These are phyloP conservation scores for Telfairia occidentalis DNA, from an alignment of 331 rosid genomes.

Conservation along the genomic window DNA sequence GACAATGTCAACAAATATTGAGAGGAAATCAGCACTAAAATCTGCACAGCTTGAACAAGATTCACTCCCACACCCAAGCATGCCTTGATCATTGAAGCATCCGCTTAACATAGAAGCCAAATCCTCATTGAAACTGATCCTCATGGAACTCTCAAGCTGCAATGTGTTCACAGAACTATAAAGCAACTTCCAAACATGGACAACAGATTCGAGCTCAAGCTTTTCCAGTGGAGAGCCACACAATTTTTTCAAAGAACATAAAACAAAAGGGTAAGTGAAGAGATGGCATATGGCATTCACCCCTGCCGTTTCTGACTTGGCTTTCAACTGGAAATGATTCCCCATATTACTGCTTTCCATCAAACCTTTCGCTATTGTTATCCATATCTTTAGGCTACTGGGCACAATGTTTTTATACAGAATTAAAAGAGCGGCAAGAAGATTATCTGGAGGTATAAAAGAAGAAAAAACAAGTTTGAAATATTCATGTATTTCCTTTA, in stretches of 20 bases:
- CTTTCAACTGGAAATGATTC: constrained; percentile 26
- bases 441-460: constrained; percentile 39
- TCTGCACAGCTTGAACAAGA: constrained; percentile 24
- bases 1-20: constrained; percentile 45
- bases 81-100: constrained; percentile 38
- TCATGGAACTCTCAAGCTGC: constrained; percentile 26
- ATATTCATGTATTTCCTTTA: constrained; percentile 31
- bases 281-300: constrained; percentile 34
- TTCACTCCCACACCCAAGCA: constrained; percentile 21
- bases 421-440: constrained; percentile 31
- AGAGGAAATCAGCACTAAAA: constrained; percentile 26
- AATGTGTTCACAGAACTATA: constrained; percentile 37
- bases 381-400: constrained; percentile 52
- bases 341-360: constrained; percentile 28
- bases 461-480: constrained; percentile 45
- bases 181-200: constrained; percentile 62
- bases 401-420: constrained; percentile 37
- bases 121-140: constrained; percentile 38
- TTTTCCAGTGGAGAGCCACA: constrained; percentile 22
- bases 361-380: constrained; percentile 44
- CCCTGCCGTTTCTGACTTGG: constrained; percentile 27
- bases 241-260: constrained; percentile 24
- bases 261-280: constrained; percentile 49
- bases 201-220: constrained; percentile 31
- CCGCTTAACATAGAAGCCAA: constrained; percentile 30